Conservation (phyloP, 257 asterid genomes). For the Nicotiana attenuata region DNA sequence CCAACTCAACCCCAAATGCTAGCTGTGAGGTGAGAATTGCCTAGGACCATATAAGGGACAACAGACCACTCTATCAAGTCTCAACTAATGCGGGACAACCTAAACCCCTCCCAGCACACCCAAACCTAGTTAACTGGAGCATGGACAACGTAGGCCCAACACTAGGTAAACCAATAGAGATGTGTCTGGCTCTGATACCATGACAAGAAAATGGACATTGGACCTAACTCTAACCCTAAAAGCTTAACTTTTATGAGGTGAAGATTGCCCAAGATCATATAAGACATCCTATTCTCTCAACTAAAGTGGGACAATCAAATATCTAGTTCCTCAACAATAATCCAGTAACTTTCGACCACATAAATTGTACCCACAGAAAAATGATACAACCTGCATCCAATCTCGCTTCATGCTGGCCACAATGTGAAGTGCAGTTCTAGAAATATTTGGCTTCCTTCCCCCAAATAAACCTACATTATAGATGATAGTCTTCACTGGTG, state of each 20-base stretch:
- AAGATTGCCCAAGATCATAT: neutral
- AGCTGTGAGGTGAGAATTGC: neutral
- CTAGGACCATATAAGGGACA: neutral
- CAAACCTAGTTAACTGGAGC: too few relatives aligned
- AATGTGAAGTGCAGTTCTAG: conserved; percentile 33
- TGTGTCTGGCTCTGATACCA: too few relatives aligned
- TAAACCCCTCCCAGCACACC: too few relatives aligned
- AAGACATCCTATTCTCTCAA: neutral
- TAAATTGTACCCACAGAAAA: neutral
- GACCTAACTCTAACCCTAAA: too few relatives aligned
- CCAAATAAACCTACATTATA: conserved; percentile 50
- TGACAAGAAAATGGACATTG: too few relatives aligned
- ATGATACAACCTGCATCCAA: conserved; percentile 72
- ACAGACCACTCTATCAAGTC: neutral
- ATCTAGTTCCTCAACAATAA: neutral
- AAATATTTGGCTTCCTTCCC: conserved; percentile 18
- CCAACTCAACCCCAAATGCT: neutral
- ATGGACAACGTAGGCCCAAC: too few relatives aligned
- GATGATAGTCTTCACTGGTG: conserved; percentile 10
- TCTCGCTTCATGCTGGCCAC: conserved; percentile 85
- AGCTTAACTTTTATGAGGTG: too few relatives aligned
- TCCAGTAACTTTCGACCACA: conserved; percentile 1
- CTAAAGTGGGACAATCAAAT: neutral
- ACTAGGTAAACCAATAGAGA: too few relatives aligned
- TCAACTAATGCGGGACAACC: neutral